These are phyloP conservation scores for Apostasia shenzhenica DNA, from an alignment of 106 monocot genomes.

Conservation along the genomic window DNA sequence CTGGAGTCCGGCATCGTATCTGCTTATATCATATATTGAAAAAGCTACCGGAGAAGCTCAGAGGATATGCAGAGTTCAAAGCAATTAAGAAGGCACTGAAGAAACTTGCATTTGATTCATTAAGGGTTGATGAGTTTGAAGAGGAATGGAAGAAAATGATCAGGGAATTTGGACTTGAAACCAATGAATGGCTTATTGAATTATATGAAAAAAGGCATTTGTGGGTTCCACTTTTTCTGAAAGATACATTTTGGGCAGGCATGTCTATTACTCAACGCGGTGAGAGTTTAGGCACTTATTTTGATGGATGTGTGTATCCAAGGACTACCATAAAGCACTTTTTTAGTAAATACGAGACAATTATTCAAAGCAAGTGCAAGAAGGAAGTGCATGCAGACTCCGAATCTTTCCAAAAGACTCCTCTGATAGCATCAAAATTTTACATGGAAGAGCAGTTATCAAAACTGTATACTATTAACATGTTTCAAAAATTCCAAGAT, in stretches of 20 bases:
- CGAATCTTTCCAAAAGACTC: conserved; percentile 37
- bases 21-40: conserved; percentile 46
- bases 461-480: conserved; percentile 60
- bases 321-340: conserved; percentile 72
- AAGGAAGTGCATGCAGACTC: conserved; percentile 56
- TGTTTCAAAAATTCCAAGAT: conserved; percentile 73
- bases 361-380: conserved; percentile 42
- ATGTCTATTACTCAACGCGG: conserved; percentile 51
- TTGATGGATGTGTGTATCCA: conserved; percentile 50
- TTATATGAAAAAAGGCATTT: conserved; percentile 44
- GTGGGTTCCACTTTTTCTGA: conserved; percentile 71
- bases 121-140: conserved; percentile 44
- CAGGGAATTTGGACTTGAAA: conserved; percentile 29
- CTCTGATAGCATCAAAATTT: conserved; percentile 44
- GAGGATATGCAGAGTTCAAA: conserved; percentile 40
- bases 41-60: conserved; percentile 43
- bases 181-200: conserved; percentile 44
- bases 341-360: conserved; percentile 50
- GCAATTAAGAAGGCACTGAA: conserved; percentile 36
- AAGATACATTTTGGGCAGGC: conserved; percentile 73
- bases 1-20: conserved; percentile 28
- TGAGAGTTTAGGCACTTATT: conserved; percentile 32
- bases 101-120: conserved; percentile 44
- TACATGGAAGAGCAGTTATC: conserved; percentile 71
- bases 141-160: conserved; percentile 43